Percentiles rank a stretch among this genome's conserved stretches.
Conservation (phyloP, 164 flowering plant species). For the Echeveria elegans region DNA sequence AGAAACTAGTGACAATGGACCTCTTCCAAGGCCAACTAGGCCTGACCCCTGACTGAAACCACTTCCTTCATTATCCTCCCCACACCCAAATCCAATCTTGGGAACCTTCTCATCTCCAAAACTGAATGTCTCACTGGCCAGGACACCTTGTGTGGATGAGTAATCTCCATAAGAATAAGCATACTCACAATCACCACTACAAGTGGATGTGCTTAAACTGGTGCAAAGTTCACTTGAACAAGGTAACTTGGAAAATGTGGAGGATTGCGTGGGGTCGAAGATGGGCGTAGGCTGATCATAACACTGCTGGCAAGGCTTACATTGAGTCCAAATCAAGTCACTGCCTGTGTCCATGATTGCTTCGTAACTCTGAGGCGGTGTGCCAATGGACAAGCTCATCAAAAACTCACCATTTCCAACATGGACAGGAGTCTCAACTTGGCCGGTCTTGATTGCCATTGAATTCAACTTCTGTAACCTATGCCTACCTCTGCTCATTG, state of each 20-base stretch:
- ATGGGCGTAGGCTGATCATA: constrained; percentile 49
- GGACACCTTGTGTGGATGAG: constrained; percentile 1
- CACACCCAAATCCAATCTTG: too few species aligned
- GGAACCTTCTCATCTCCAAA: too few species aligned
- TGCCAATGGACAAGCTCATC: constrained; percentile 58
- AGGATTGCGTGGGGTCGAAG: constrained; percentile 59
- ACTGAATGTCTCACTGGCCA: not conserved
- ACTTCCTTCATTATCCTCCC: too few species aligned
- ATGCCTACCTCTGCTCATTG: constrained; percentile 36
- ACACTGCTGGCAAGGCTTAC: constrained; percentile 59
- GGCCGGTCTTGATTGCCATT: constrained; percentile 9
- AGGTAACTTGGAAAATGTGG: too few species aligned
- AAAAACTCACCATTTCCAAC: constrained; percentile 62
- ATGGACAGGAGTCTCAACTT: constrained; percentile 25
- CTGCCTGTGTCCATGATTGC: constrained; percentile 90
- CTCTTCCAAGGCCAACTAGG: too few species aligned
- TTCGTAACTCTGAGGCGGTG: constrained; percentile 41
- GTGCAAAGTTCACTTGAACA: constrained; percentile 41
- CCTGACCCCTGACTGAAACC: too few species aligned
- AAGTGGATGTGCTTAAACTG: constrained; percentile 37
- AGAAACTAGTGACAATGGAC: too few species aligned
- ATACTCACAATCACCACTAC: too few species aligned
- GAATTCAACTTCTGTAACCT: constrained; percentile 36
- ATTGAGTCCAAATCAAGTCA: constrained; percentile 89
- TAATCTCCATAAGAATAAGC: too few species aligned